Evolutionary conservation across 139 green algal genomes (phyloP).

Genomic region (Chlorella sorokiniana): DNA sequence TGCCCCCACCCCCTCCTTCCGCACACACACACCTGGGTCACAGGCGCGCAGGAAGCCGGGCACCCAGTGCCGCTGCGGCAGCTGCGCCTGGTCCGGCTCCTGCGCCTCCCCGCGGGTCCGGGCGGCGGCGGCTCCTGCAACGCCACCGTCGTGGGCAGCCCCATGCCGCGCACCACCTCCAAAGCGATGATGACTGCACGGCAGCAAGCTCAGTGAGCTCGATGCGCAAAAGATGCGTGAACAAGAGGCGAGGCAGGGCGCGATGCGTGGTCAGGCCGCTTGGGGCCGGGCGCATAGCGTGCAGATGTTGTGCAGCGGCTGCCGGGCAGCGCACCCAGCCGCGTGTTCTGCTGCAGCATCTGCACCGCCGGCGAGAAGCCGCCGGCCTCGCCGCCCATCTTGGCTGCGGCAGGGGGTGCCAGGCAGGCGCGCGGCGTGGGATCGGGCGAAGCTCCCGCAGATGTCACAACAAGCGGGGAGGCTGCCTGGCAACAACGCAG

Average conservation of each 20-base stretch:
- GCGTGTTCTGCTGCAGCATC: constrained; percentile 67
- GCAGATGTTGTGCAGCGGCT: neutral
- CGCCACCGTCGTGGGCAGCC: constrained; percentile 35
- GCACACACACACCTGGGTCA: neutral
- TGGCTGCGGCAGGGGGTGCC: neutral
- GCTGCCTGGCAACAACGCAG: too few relatives aligned
- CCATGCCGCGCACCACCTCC: constrained; percentile 52
- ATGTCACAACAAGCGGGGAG: too few relatives aligned
- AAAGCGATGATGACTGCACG: constrained; percentile 35
- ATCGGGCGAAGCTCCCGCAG: too few relatives aligned
- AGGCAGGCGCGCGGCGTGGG: neutral
- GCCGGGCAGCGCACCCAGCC: constrained; percentile 36
- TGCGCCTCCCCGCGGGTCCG: neutral
- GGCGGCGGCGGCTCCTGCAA: constrained; percentile 16
- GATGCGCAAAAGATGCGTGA: neutral
- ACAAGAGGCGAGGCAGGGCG: neutral
- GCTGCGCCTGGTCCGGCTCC: neutral
- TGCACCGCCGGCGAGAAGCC: constrained; percentile 17
- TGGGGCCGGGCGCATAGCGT: neutral
- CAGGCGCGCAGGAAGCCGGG: constrained; percentile 13
- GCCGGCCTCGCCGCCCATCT: constrained; percentile 5
- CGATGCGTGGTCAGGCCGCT: neutral
- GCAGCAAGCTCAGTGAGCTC: neutral
- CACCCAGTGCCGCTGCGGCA: neutral
- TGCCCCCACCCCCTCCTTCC: too few relatives aligned